These are phyloP conservation scores for Paraurostyla sp. DNA, from an alignment of 73 alveolate species.

Conservation along the genomic window DNA sequence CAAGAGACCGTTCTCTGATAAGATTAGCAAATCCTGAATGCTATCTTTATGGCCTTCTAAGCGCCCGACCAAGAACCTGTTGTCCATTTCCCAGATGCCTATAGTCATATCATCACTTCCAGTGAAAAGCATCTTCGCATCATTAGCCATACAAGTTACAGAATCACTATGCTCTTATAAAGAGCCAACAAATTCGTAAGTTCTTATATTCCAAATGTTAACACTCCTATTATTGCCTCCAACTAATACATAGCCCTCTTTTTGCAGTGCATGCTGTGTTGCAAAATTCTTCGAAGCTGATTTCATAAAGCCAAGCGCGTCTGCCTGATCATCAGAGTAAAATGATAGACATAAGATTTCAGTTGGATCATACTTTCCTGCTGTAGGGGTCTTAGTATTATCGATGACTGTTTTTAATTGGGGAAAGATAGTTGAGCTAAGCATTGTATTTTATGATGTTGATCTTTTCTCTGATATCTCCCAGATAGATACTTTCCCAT, in stretches of 20 bases:
- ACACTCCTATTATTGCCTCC: constrained; percentile 86
- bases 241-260: constrained; percentile 76
- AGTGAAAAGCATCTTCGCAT: constrained; percentile 83
- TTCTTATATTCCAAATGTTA: constrained; percentile 76
- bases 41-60: constrained; percentile 78
- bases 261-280: not conserved
- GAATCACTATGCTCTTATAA: constrained; percentile 84
- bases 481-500: constrained; percentile 91
- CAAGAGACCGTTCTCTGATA: constrained; percentile 87
- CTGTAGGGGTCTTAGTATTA: constrained; percentile 68
- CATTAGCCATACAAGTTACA: constrained; percentile 87
- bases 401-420: constrained; percentile 73
- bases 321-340: constrained; percentile 67
- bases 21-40: constrained; percentile 73
- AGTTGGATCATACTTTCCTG: constrained; percentile 65
- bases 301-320: constrained; percentile 15
- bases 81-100: constrained; percentile 86
- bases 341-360: constrained; percentile 87
- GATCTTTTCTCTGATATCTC: constrained; percentile 90
- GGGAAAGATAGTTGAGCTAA: constrained; percentile 81
- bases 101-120: constrained; percentile 93
- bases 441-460: constrained; percentile 55
- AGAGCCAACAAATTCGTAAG: constrained; percentile 75
- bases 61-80: constrained; percentile 65
- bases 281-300: not conserved